phyloP scores from a whole-genome alignment of 768 basidiomycete genomes.

The Crucibulum laeve region DNA sequence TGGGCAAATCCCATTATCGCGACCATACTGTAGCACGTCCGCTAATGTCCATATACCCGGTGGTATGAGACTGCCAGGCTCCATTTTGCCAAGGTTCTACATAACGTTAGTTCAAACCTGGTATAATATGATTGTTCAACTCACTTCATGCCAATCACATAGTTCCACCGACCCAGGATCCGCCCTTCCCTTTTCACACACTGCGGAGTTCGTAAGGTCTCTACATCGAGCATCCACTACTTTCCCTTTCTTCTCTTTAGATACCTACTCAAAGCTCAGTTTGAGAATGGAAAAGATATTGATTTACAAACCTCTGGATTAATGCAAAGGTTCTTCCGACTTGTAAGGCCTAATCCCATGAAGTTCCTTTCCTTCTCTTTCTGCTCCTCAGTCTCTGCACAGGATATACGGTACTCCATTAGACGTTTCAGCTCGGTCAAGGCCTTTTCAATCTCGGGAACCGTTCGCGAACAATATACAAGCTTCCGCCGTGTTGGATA shows the following conservation, averaged over 20 bases:
- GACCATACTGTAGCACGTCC: constrained; percentile 85
- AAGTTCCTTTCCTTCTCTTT: constrained; percentile 77
- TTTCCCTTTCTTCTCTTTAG: constrained; percentile 98
- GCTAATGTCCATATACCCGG: constrained; percentile 92
- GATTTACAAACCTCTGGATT: constrained; percentile 75
- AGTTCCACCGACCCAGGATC: constrained; percentile 89
- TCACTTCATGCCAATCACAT: constrained; percentile 94
- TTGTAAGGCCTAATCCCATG: constrained; percentile 88
- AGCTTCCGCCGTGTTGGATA: constrained; percentile 91
- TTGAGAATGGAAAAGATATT: neutral
- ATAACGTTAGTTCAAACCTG: constrained; percentile 5
- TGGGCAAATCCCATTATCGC: constrained; percentile 83
- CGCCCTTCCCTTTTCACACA: constrained; percentile 76
- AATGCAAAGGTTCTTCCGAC: constrained; percentile 94
- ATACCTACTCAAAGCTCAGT: constrained; percentile 58
- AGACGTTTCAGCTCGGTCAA: constrained; percentile 91
- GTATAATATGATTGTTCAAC: constrained; percentile 11
- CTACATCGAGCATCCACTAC: constrained; percentile 96
- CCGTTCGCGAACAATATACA: constrained; percentile 98
- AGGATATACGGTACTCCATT: constrained; percentile 79
- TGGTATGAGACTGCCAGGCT: constrained; percentile 78
- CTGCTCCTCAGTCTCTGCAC: constrained; percentile 70
- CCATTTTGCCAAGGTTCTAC: constrained; percentile 78
- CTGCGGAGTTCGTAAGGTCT: constrained; percentile 85
- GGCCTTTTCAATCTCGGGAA: constrained; percentile 99